Percentiles rank a stretch among this genome's conserved stretches.
phyloP scores from a whole-genome alignment of 106 monocot genomes.

The Platanthera zijinensis region DNA sequence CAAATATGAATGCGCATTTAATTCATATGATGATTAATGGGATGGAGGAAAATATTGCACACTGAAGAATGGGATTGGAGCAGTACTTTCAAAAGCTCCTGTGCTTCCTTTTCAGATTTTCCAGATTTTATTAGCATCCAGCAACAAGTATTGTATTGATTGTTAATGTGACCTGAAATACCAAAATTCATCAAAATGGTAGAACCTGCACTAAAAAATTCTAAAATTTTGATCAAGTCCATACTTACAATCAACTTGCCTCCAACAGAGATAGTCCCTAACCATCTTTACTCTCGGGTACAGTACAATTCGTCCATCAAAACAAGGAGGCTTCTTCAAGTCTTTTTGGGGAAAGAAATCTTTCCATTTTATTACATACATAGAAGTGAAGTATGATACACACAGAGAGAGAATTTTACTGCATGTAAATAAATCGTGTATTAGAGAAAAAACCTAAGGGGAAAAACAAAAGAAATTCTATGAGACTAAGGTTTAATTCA shows the following conservation, averaged over 20 bases:
- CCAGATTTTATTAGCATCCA: slow-evolving; percentile 97
- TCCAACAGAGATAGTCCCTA: slow-evolving; percentile 82
- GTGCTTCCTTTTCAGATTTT: slow-evolving; percentile 61
- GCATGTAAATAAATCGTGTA: slow-evolving; percentile 20
- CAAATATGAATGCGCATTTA: neutral
- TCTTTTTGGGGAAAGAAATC: slow-evolving; percentile 79
- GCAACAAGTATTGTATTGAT: slow-evolving; percentile 94
- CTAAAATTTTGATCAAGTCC: neutral
- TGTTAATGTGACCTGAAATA: slow-evolving; percentile 85
- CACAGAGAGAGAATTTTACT: slow-evolving; percentile 77
- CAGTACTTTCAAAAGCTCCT: slow-evolving; percentile 56
- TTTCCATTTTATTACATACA: slow-evolving; percentile 86
- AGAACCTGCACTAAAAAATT: neutral
- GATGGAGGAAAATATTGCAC: neutral
- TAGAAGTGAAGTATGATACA: slow-evolving; percentile 84
- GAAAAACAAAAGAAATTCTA: neutral
- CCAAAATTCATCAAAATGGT: neutral
- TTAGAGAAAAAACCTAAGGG: neutral
- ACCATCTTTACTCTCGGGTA: slow-evolving; percentile 70
- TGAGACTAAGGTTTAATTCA: neutral
- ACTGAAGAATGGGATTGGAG: neutral
- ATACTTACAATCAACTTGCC: slow-evolving; percentile 90
- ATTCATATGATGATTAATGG: neutral
- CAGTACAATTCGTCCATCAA: slow-evolving; percentile 78
- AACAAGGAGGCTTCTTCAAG: slow-evolving; percentile 55